A percentile compares a stretch with the other conserved stretches of the same genome.
Evolutionary conservation across 2,329 filamentous ascomycete species (phyloP).

Genomic region (Phialophora tarda): DNA sequence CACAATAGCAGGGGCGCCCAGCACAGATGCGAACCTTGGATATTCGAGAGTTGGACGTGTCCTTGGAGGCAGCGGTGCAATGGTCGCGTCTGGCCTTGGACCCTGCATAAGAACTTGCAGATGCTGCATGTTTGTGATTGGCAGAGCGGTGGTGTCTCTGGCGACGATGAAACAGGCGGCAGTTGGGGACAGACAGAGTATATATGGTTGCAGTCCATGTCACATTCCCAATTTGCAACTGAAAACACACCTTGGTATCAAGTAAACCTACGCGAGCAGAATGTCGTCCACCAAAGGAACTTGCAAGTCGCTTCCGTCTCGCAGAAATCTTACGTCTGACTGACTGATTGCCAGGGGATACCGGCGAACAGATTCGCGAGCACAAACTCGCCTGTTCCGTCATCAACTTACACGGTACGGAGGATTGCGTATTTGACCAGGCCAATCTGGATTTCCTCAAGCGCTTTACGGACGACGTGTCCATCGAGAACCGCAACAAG

Average conservation of each 20-base stretch:
- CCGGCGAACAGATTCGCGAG: slow-evolving; percentile 33
- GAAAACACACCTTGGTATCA: background rate
- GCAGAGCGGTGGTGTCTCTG: slow-evolving; percentile 9
- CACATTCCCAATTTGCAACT: background rate
- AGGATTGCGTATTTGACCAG: slow-evolving; percentile 31
- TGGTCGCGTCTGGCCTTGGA: background rate
- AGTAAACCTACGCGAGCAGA: background rate
- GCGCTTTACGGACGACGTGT: slow-evolving; percentile 27
- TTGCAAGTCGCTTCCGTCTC: slow-evolving; percentile 4
- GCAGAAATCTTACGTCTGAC: background rate
- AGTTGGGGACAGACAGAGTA: background rate
- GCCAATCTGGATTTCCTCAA: slow-evolving; percentile 26
- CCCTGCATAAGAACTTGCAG: slow-evolving; percentile 1
- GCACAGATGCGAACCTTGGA: background rate
- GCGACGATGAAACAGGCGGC: slow-evolving; percentile 1
- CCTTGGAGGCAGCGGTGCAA: background rate
- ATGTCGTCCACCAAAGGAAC: slow-evolving; percentile 32
- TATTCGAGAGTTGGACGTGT: background rate
- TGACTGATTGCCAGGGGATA: slow-evolving; percentile 23
- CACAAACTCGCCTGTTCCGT: slow-evolving; percentile 34
- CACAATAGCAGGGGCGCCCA: background rate
- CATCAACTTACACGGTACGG: slow-evolving; percentile 34
- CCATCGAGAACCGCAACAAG: slow-evolving; percentile 21
- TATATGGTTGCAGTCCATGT: background rate
- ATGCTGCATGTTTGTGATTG: slow-evolving; percentile 4